These are phyloP conservation scores for Clavariopsis aquatica DNA, from an alignment of 495 filamentous ascomycete species.

Conservation along the genomic window DNA sequence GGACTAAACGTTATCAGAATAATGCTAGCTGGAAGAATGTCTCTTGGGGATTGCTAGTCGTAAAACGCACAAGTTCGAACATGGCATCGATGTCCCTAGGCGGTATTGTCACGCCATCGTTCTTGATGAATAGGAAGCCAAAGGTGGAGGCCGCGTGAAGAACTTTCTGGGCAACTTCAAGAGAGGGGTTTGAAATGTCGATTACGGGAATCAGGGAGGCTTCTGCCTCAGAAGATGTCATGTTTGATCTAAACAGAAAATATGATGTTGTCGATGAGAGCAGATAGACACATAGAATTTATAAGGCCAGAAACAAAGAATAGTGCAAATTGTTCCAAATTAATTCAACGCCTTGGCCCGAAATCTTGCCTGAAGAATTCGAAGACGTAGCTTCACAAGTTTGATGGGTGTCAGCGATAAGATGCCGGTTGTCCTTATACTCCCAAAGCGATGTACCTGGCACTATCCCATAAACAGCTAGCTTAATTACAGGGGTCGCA, in stretches of 20 bases:
- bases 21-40: too few relatives aligned
- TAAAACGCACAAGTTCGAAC: slow-evolving; percentile 67
- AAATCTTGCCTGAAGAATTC: too few relatives aligned
- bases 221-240: slow-evolving; percentile 47
- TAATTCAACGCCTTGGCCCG: too few relatives aligned
- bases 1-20: slow-evolving; percentile 65
- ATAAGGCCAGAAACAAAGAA: too few relatives aligned
- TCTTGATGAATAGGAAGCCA: slow-evolving; percentile 88
- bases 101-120: slow-evolving; percentile 65
- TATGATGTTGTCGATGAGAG: too few relatives aligned
- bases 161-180: slow-evolving; percentile 66
- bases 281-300: too few relatives aligned
- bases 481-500: not conserved
- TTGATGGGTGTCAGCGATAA: too few relatives aligned
- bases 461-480: slow-evolving; percentile 2
- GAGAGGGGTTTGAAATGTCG: slow-evolving; percentile 61
- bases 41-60: not conserved
- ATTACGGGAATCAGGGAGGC: slow-evolving; percentile 70
- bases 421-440: too few relatives aligned
- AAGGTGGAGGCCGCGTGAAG: slow-evolving; percentile 77
- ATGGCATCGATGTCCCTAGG: slow-evolving; percentile 64
- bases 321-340: too few relatives aligned
- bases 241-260: slow-evolving; percentile 1
- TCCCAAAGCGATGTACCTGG: slow-evolving; percentile 1
- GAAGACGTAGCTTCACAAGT: too few relatives aligned